Percentiles rank a stretch among this genome's conserved stretches.
Conservation (phyloP, 129 eudicot genomes). For the Solidago caesia region DNA sequence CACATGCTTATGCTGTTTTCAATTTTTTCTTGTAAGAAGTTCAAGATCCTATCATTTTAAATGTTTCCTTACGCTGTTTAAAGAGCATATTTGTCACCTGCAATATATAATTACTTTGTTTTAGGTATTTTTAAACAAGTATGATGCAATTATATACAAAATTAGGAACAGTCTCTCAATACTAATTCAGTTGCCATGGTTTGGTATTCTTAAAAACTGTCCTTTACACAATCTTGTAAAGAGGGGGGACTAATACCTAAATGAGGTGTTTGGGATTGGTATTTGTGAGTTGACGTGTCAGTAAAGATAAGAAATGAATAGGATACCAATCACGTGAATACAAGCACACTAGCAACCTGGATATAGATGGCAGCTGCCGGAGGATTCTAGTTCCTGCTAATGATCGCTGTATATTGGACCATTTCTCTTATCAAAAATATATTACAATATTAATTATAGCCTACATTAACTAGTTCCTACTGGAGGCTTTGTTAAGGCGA, state of each 20-base stretch:
- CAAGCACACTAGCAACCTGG: neutral
- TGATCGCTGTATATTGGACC: neutral
- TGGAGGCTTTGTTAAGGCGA: neutral
- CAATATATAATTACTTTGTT: neutral
- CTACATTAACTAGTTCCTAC: conserved; percentile 11
- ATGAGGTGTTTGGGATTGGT: neutral
- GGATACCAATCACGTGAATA: conserved; percentile 7
- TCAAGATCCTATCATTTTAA: neutral
- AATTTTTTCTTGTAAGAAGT: neutral
- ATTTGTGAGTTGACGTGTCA: neutral
- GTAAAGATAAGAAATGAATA: neutral
- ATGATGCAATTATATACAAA: neutral
- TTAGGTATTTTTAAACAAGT: neutral
- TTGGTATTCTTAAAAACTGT: neutral
- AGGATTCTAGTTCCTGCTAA: neutral
- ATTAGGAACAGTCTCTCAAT: neutral
- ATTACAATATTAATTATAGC: neutral
- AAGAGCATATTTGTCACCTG: neutral
- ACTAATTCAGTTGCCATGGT: neutral
- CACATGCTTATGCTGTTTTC: neutral
- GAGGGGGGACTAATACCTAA: neutral
- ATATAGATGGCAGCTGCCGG: neutral
- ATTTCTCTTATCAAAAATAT: conserved; percentile 17
- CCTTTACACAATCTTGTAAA: neutral
- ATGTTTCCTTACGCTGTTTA: neutral